A percentile compares a stretch with the other conserved stretches of the same genome.
Conservation (phyloP, 192 early-diverging fungal genomes). For the Lobosporangium transversale region DNA sequence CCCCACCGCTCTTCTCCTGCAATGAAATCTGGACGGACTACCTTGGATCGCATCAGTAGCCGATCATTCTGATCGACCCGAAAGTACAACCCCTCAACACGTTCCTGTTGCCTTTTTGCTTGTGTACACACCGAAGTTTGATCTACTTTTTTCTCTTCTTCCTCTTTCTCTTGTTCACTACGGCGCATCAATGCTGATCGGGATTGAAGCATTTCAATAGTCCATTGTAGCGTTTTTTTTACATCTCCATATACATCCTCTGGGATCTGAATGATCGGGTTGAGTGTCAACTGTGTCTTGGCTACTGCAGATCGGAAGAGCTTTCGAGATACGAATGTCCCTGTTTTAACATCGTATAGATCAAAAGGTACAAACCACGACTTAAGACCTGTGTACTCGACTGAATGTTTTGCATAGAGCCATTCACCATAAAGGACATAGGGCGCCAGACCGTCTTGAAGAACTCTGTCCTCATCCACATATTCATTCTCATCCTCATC, state of each 20-base stretch:
- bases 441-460: conserved; percentile 49
- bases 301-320: conserved; percentile 30
- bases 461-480: conserved; percentile 43
- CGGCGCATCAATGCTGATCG: conserved; percentile 32
- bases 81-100: conserved; percentile 48
- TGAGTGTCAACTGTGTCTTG: conserved; percentile 25
- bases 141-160: background rate
- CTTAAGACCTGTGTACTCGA: conserved; percentile 39
- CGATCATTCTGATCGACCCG: conserved; percentile 47
- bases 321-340: conserved; percentile 43
- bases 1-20: conserved; percentile 51
- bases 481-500: conserved; percentile 43
- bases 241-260: conserved; percentile 22
- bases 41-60: conserved; percentile 43
- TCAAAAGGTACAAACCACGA: conserved; percentile 52
- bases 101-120: conserved; percentile 3
- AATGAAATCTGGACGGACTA: conserved; percentile 48
- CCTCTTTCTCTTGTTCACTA: background rate
- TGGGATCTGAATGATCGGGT: conserved; percentile 23
- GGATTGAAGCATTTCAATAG: conserved; percentile 22
- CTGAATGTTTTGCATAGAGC: conserved; percentile 50
- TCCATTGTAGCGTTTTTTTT: conserved; percentile 35
- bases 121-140: too few relatives aligned
- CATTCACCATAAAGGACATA: conserved; percentile 54
- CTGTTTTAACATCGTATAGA: conserved; percentile 46